Conservation (phyloP, 768 basidiomycete genomes). For the Gyrodon lividus region DNA sequence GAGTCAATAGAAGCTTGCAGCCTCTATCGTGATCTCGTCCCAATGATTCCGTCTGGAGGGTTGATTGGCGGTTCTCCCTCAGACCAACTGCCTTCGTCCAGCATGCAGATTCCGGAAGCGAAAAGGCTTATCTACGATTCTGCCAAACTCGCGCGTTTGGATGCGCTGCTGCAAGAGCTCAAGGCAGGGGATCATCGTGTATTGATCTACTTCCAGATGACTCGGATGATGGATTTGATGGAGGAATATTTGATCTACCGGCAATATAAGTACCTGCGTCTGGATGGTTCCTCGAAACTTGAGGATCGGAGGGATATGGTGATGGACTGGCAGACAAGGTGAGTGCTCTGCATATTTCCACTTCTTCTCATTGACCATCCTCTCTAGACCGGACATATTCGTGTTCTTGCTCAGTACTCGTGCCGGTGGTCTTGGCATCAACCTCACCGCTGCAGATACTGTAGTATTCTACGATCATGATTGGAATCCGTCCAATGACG, state of each 20-base stretch:
- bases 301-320: slow-evolving; percentile 99
- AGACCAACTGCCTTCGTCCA: slow-evolving; percentile 75
- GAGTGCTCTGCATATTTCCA: slow-evolving; percentile 18
- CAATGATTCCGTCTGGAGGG: slow-evolving; percentile 64
- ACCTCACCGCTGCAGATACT: slow-evolving; percentile 70
- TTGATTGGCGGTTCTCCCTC: slow-evolving; percentile 62
- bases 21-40: slow-evolving; percentile 48
- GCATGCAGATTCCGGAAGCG: slow-evolving; percentile 92
- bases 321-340: slow-evolving; percentile 98
- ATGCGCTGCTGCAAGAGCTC: slow-evolving; percentile 85
- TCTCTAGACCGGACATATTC: slow-evolving; percentile 75
- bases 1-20: slow-evolving; percentile 55
- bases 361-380: background rate
- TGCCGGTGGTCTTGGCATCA: slow-evolving; percentile 96
- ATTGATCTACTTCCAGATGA: slow-evolving; percentile 99
- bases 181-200: slow-evolving; percentile 93
- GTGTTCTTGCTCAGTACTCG: slow-evolving; percentile 91
- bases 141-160: slow-evolving; percentile 90
- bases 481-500: slow-evolving; percentile 90
- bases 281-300: slow-evolving; percentile 92
- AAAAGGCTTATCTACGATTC: slow-evolving; percentile 96
- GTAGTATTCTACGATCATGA: slow-evolving; percentile 27
- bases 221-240: slow-evolving; percentile 98
- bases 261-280: slow-evolving; percentile 90
- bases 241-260: slow-evolving; percentile 97